Evolutionary conservation across 352 stramenopile species (phyloP).

Genomic region (Phytophthora crassamura): DNA sequence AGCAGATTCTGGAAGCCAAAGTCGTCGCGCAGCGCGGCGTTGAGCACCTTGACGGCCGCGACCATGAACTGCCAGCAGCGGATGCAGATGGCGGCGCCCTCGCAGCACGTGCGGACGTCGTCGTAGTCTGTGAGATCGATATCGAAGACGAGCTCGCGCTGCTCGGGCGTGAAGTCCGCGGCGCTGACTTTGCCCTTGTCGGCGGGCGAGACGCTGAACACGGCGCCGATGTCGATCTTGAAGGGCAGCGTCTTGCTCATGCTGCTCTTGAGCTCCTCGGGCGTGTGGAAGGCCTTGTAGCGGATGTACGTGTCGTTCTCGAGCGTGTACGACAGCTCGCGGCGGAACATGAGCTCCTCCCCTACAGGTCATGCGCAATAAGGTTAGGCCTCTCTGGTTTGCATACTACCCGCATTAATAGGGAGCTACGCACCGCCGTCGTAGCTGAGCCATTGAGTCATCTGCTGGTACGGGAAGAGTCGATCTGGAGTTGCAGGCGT

Average conservation of each 20-base stretch:
- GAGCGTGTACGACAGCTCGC: slow-evolving; percentile 98
- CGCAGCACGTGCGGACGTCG: slow-evolving; percentile 97
- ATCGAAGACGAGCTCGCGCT: slow-evolving; percentile 99
- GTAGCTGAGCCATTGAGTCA: slow-evolving; percentile 86
- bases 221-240: slow-evolving; percentile 99
- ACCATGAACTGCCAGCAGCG: slow-evolving; percentile 99
- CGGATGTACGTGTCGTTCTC: slow-evolving; percentile 99
- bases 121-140: slow-evolving; percentile 99
- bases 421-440: slow-evolving; percentile 53
- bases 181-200: slow-evolving; percentile 90
- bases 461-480: slow-evolving; percentile 89
- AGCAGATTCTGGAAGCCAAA: slow-evolving; percentile 99
- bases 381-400: slow-evolving; percentile 3
- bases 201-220: slow-evolving; percentile 91
- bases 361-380: slow-evolving; percentile 32
- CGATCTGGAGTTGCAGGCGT: slow-evolving; percentile 52
- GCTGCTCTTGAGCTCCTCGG: slow-evolving; percentile 82
- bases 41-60: slow-evolving; percentile 96
- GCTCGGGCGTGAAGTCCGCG: slow-evolving; percentile 90
- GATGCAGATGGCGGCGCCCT: slow-evolving; percentile 90
- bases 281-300: slow-evolving; percentile 95
- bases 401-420: neutral
- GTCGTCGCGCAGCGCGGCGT: slow-evolving; percentile 92
- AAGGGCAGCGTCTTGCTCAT: slow-evolving; percentile 95
- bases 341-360: slow-evolving; percentile 84